Conservation (phyloP, 306 rosid genomes). For the Pterocarpus santalinus region DNA sequence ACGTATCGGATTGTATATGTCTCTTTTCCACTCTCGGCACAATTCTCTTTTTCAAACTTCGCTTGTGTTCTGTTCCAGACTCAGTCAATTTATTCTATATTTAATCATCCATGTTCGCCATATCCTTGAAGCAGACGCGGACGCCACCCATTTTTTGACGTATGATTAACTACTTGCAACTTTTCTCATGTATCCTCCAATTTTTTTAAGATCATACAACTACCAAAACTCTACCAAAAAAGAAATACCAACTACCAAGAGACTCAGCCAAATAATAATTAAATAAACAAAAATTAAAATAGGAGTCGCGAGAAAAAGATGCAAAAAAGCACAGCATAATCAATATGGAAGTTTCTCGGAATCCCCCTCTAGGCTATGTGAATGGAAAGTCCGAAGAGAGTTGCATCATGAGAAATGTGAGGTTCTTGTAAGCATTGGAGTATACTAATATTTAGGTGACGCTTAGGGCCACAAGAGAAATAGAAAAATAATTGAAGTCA, state of each 20-base stretch:
- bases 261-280: slow-evolving; percentile 18
- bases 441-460: slow-evolving; percentile 38
- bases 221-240: background rate
- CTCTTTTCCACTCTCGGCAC: background rate
- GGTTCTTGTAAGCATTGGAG: background rate
- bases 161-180: slow-evolving; percentile 24
- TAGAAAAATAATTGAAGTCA: slow-evolving; percentile 1
- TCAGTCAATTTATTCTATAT: slow-evolving; percentile 11
- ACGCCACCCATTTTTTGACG: slow-evolving; percentile 13
- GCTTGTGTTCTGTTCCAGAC: background rate
- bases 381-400: slow-evolving; percentile 43
- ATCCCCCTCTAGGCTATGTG: background rate
- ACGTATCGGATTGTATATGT: background rate
- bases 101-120: background rate
- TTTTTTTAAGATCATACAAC: slow-evolving; percentile 14
- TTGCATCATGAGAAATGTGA: slow-evolving; percentile 26
- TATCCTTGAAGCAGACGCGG: slow-evolving; percentile 8
- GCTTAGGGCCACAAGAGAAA: slow-evolving; percentile 21
- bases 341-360: slow-evolving; percentile 24
- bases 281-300: slow-evolving; percentile 9
- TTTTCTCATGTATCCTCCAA: slow-evolving; percentile 1
- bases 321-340: background rate
- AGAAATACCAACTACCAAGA: slow-evolving; percentile 33
- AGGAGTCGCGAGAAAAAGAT: background rate
- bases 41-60: slow-evolving; percentile 23